Conservation (phyloP, 192 early-diverging fungal species). For the Martensiomyces pterosporus region DNA sequence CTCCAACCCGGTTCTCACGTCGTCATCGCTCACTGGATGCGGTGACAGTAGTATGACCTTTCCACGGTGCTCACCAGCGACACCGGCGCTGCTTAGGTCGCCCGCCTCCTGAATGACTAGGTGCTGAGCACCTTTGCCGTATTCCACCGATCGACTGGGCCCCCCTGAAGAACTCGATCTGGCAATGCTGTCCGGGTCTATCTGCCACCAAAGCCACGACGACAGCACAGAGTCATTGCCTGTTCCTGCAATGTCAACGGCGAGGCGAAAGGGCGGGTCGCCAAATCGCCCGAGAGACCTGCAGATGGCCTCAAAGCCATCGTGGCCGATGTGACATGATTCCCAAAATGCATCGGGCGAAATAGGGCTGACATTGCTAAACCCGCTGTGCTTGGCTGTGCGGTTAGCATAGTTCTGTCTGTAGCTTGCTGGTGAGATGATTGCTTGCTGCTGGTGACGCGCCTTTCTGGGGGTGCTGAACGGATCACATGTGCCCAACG, state of each 20-base stretch:
- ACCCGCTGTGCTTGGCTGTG: background rate
- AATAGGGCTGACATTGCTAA: too few species aligned
- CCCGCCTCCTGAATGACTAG: background rate
- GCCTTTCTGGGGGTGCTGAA: background rate
- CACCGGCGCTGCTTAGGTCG: background rate
- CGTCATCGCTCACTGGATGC: conserved; percentile 13
- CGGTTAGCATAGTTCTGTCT: too few species aligned
- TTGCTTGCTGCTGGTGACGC: background rate
- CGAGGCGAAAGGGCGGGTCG: conserved; percentile 8
- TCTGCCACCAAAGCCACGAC: conserved; percentile 49
- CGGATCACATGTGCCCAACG: too few species aligned
- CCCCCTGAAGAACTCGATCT: too few species aligned
- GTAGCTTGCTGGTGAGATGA: background rate
- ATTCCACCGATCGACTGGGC: too few species aligned
- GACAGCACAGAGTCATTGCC: conserved; percentile 19
- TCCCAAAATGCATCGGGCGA: conserved; percentile 37
- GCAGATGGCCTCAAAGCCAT: conserved; percentile 18
- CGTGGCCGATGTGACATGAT: conserved; percentile 35
- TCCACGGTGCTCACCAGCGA: background rate
- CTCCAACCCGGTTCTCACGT: too few species aligned
- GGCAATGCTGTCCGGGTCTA: conserved; percentile 24
- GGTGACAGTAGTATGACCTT: conserved; percentile 21
- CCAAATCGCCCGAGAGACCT: conserved; percentile 18
- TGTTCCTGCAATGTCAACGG: conserved; percentile 13
- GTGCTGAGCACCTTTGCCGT: too few species aligned